Evolutionary conservation across 306 rosid species (phyloP), one percentile per base, ranked within the genome.

Genomic region (Dalbergia cultrata): DNA sequence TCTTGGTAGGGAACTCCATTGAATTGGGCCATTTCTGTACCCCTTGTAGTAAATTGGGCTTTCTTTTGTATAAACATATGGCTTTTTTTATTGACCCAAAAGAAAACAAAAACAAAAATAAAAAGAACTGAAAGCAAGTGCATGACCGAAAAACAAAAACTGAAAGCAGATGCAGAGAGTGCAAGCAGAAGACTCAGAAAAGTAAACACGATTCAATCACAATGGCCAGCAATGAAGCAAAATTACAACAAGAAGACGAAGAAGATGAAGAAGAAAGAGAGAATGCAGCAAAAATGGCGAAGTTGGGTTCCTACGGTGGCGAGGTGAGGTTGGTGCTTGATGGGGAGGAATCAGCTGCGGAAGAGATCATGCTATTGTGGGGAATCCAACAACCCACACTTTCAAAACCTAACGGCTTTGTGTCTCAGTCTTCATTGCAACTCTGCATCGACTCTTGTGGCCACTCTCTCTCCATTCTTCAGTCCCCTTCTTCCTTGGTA

Each of bases 401-500:
- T 57, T 85, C 94, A 75, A 87, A 83, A 89, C 97, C 90, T 70
- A 93, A 93, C 81, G 84, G 93, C 37, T 90, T 93, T 70, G 94
- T 93, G 13, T 78, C 94, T 71, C 98, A 93, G 11, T 80, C 97
- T 81, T 90, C 94, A 53, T 87, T 91, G 76, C 84, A 80, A 33
- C 94, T 91, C 57, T 41, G 79, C 33, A 87, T 93, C 31, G 94
- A 91, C 65, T 82, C 93, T 35, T 93, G 98, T 37, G 98, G 98
- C 70, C 94, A 87, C 53, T 80, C 97, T 80, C 94, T 93, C 90
- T 85, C 93, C 71, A 89, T 93, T 84, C 81, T 87, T 59, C 98
- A 93, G 82, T 90, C 98, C 76, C 98, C 98, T 90, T 93, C 97
- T 62, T 93, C 97, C 54, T 72, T 92, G 92, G 95, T 89, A 87